Base-by-base conservation (phyloP, 345 rosid species). In the Euclidium syriacum region DNA sequence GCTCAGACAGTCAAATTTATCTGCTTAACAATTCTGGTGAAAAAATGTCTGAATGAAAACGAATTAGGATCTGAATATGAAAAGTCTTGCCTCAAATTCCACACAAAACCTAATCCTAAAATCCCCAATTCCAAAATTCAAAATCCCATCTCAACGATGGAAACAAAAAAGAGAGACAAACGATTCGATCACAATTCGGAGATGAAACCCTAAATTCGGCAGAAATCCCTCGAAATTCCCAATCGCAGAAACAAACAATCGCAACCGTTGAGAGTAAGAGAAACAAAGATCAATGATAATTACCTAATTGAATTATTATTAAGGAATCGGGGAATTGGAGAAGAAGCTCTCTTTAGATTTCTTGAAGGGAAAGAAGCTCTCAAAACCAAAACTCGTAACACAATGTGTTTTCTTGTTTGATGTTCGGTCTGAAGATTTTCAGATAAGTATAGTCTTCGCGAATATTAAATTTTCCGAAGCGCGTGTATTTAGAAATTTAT, bases 351-450 rank as follows among this genome's bases (percentile, higher is more conserved):
- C 24, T 52, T 68, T n/a, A 24, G 47, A 68, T 24, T 42, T 68
- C 47, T 18, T 52, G 2, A 43, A 68, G 48, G 24, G 3, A 25
- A 19, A 54, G 49, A 19, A 54, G 49, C 62, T 69, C 56, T 70
- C 50, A 36, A 51, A 40, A n/a, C n/a, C 25, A 14, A 58, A 58
- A 48, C 10, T 67, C 20, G 14, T n/a, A 34, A 53, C 56, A 43
- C n/a, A 69, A 68, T 60, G 54, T 69, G 14, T 69, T 42, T 69
- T 69, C 34, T 43, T 51, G 47, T 69, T 69, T 43, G 62, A 44
- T 68, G 62, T 69, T 69, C 62, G 39, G 73, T 69, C 67, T 52
- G 57, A 43, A 62, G 9, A 40, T 10, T 1, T 33, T 51, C n/a
- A 52, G 67, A 68, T 60, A 68, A 43, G n/a, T n/a, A n/a, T n/a